Conservation (phyloP, 345 rosid species). For the Pistacia atlantica region DNA sequence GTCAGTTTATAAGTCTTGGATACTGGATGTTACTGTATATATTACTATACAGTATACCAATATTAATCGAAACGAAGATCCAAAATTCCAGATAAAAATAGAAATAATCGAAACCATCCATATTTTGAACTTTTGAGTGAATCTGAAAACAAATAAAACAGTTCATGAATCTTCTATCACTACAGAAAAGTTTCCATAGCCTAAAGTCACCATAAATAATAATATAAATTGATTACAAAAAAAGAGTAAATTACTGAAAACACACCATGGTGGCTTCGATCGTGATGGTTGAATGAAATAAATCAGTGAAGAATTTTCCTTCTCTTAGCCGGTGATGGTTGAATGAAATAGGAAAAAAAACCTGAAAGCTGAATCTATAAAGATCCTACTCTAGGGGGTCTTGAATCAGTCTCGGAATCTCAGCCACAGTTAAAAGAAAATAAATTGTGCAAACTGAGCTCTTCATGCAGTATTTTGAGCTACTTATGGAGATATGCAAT, state of each 20-base stretch:
- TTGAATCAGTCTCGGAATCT: constrained; percentile 14
- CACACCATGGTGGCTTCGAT: background rate
- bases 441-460: background rate
- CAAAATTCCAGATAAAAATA: no score
- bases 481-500: background rate
- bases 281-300: background rate
- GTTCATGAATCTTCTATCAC: no score
- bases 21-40: no score
- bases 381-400: constrained; percentile 4
- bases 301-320: background rate
- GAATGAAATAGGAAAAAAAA: background rate
- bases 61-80: no score
- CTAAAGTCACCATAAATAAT: no score
- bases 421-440: constrained; percentile 2
- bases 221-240: no score
- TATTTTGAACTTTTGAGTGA: no score
- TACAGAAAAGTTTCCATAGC: no score
- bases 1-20: no score
- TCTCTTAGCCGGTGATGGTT: background rate
- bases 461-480: background rate
- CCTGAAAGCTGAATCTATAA: background rate
- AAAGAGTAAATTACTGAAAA: background rate
- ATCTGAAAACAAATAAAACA: no score
- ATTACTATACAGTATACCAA: no score
- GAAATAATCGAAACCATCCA: no score